These are phyloP conservation scores for Beauveria sp. DNA, from an alignment of 2,329 filamentous ascomycete species.

Conservation along the genomic window DNA sequence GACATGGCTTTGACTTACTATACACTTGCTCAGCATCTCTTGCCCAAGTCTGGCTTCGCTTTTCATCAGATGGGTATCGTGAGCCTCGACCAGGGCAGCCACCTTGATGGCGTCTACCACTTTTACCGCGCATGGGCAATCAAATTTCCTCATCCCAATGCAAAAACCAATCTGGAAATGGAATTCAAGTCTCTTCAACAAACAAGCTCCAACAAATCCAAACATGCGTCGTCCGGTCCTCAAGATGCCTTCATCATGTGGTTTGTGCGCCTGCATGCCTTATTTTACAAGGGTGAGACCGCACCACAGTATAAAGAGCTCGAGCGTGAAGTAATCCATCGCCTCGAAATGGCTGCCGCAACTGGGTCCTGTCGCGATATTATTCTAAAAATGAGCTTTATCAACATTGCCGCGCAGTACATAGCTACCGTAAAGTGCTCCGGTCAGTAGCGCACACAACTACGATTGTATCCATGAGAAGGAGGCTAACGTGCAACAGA, in stretches of 20 bases:
- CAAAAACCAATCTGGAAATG: constrained; percentile 66
- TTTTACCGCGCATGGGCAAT: constrained; percentile 77
- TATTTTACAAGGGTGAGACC: constrained; percentile 69
- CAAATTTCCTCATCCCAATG: constrained; percentile 65
- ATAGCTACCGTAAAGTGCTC: constrained; percentile 42
- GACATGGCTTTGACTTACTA: constrained; percentile 80
- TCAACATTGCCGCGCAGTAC: constrained; percentile 80
- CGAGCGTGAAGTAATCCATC: constrained; percentile 76
- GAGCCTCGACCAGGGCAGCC: constrained; percentile 66
- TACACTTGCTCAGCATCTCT: constrained; percentile 67
- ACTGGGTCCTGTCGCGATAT: constrained; percentile 55
- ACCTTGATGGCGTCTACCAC: constrained; percentile 81
- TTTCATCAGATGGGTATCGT: constrained; percentile 91
- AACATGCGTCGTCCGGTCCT: constrained; percentile 35
- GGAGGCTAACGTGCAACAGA: constrained; percentile 25
- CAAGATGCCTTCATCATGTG: constrained; percentile 65
- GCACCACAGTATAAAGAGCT: constrained; percentile 73
- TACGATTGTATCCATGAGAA: not conserved
- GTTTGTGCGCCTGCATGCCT: constrained; percentile 81
- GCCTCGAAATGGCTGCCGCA: constrained; percentile 66
- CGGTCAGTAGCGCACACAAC: constrained; percentile 21
- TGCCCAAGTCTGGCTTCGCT: constrained; percentile 70
- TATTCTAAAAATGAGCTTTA: constrained; percentile 71
- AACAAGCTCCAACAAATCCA: constrained; percentile 26
- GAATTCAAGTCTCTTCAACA: constrained; percentile 58